Conservation (phyloP, 306 rosid species). For the Echinosophora koreensis region DNA sequence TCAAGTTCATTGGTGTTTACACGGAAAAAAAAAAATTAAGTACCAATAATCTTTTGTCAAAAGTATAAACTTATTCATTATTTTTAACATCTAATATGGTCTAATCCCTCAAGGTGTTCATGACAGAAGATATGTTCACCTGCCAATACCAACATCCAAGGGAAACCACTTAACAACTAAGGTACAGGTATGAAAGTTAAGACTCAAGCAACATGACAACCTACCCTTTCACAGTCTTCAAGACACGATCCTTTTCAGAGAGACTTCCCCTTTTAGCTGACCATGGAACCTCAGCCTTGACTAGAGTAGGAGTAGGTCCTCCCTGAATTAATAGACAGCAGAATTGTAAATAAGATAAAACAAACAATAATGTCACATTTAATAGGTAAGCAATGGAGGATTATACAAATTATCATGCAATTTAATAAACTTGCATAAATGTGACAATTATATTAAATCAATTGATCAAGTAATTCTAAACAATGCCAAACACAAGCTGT, state of each 20-base stretch:
- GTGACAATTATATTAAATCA: not conserved
- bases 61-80: not conserved
- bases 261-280: slow-evolving; percentile 85
- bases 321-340: slow-evolving; percentile 59
- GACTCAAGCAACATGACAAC: not conserved
- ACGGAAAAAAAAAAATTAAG: not conserved
- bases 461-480: not conserved
- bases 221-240: slow-evolving; percentile 98
- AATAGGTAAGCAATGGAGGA: slow-evolving; percentile 2
- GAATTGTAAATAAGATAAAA: slow-evolving; percentile 32
- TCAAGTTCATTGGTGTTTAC: not conserved
- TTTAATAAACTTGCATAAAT: not conserved
- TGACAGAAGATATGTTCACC: slow-evolving; percentile 3
- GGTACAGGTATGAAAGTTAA: not conserved
- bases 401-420: not conserved
- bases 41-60: not conserved
- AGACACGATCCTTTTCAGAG: slow-evolving; percentile 91
- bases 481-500: slow-evolving; percentile 10
- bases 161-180: not conserved
- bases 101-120: not conserved
- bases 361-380: not conserved
- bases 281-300: slow-evolving; percentile 97
- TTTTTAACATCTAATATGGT: not conserved
- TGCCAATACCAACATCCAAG: not conserved
- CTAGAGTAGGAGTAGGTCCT: slow-evolving; percentile 75